Base-by-base conservation (phyloP, 2,329 filamentous ascomycete genomes). In the Aureobasidium melanogenum region DNA sequence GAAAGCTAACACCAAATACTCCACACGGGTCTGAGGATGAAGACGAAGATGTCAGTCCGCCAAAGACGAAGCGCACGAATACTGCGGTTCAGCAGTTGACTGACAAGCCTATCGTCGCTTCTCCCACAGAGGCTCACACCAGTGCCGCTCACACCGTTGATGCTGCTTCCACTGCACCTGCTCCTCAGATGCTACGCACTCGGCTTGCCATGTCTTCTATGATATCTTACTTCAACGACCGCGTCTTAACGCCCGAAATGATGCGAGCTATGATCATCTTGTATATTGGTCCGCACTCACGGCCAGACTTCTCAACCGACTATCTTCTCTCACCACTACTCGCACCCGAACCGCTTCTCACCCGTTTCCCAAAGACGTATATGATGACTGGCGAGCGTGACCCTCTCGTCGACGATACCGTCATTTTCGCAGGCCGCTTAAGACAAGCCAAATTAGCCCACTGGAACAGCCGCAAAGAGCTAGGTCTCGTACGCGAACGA, bases 241-340 rank as follows among this genome's bases (percentile, higher is more conserved):
- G 94, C 30, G 89, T 99, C 30, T 81, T 99, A 15, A 93, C 91
- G 0, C 93, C 94, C 0, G 94, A 99, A 74, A 96, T 97, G 91
- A 97, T 97, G 88, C 88, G 94, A 34, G 91, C 92, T 65, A 97
- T 99, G 92, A 96, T 99, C 66, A 96, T 99, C 66, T 80, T 99
- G 4, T 99, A 99, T 72, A 89, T 99, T 60, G 94, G 94, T 0
- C 91, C 92, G 0, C 89, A 97, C 71, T 90, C 94, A 72, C 87
- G 92, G 0, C 94, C 94, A 0, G 91, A 97, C 71, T 97, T 99
- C 73, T 85, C 85, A 30, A 90, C 89, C 7, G 93, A 99, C 73
- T 97, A 91, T 71, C 82, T 96, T 0, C 83, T 99, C 2, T 96
- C 89, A 0, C 94, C 94, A 0, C 86, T 97, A 0, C 82, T 97